Base-by-base conservation (phyloP, 2,329 filamentous ascomycete species). In the Orbilia quercus region DNA sequence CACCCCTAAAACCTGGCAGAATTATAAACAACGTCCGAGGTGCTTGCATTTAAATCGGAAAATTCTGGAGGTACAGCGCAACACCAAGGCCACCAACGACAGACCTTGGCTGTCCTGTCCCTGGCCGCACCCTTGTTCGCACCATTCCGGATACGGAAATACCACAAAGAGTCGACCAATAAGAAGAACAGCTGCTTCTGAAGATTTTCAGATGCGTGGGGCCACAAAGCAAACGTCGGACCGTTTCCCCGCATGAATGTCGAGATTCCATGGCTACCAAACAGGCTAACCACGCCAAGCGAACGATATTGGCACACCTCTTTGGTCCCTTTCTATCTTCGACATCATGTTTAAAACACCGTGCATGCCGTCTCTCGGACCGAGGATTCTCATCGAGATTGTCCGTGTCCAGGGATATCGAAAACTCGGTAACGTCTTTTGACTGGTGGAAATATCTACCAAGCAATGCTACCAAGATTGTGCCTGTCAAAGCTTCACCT, bases 361-460 rank as follows among this genome's bases (percentile, higher is more conserved):
- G 16, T 42, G 42, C n/a, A n/a, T n/a, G n/a, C n/a, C n/a, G 28
- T 22, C n/a, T 22, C 47, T 18, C 44, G 59, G 20, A 48, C 67
- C 67, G 45, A 54, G 51, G 38, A 57, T 42, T 40, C 18, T 45
- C 28, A 57, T 60, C 55, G 48, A 65, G 58, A 72, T 72, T 72
- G 67, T 72, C 67, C 67, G 67, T 72, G 44, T 58, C 67, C 18
- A 16, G 67, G 59, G 16, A 47, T 38, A 1, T 59, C 23, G n/a
- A 31, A 31, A 60, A 40, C 34, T 58, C 5, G 36, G 67, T 59
- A 59, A 65, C 36, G 9, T n/a, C 7, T 7, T 65, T 12, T 64
- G 25, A 72, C 45, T 72, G 67, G 67, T 72, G 67, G 67, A 72
- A 72, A 60, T 60, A 18, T 55, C 20, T 9, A 18, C n/a, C 14